Conservation (phyloP, 2,329 filamentous ascomycete species). For the Elsinoe australis region DNA sequence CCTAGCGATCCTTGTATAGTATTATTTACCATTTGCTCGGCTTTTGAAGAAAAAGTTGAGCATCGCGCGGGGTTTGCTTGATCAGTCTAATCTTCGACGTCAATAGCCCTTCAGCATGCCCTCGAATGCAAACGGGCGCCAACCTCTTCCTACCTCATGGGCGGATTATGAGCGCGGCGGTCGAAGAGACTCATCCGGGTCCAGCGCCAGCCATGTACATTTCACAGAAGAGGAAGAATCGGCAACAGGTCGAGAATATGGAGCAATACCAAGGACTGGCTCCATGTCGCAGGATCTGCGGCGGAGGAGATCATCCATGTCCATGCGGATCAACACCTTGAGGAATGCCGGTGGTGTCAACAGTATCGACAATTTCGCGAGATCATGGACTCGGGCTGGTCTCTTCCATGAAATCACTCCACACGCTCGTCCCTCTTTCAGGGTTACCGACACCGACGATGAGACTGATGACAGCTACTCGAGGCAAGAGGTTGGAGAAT, state of each 20-base stretch:
- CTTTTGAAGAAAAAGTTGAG: neutral
- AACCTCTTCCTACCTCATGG: constrained; percentile 38
- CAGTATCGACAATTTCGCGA: constrained; percentile 86
- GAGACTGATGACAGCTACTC: constrained; percentile 36
- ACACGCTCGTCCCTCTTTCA: constrained; percentile 61
- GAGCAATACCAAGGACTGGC: constrained; percentile 13
- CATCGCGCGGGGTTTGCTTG: constrained; percentile 9
- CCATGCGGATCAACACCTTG: constrained; percentile 43
- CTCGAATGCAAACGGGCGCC: constrained; percentile 20
- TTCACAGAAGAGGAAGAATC: constrained; percentile 27
- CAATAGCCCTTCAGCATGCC: constrained; percentile 25
- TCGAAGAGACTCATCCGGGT: constrained; percentile 37
- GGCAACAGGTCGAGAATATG: constrained; percentile 21
- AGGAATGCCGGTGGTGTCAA: constrained; percentile 82
- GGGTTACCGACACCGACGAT: constrained; percentile 42
- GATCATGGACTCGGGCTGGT: constrained; percentile 85
- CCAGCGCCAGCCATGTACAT: constrained; percentile 25
- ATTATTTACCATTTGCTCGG: neutral
- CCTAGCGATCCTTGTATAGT: neutral
- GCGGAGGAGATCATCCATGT: constrained; percentile 40
- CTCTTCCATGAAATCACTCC: constrained; percentile 83
- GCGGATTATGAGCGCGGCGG: constrained; percentile 38
- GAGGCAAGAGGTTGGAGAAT: constrained; percentile 24
- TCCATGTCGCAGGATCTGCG: constrained; percentile 24
- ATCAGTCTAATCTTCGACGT: constrained; percentile 9